Evolutionary conservation across 495 filamentous ascomycete species (phyloP).

Genomic region (Immersiella caudata): DNA sequence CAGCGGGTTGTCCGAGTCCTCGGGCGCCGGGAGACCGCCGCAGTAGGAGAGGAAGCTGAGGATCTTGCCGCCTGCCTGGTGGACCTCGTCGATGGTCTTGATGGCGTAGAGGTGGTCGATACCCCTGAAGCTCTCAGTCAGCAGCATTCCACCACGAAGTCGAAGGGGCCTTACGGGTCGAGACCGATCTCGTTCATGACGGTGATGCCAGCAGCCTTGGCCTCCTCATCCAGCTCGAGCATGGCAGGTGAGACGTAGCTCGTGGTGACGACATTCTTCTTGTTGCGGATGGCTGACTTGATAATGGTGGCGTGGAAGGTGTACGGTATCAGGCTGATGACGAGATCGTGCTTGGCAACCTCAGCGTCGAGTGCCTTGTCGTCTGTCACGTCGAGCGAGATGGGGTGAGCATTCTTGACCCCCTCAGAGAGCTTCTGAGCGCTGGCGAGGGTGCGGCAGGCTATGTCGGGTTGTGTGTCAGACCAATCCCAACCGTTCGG

Average conservation of each 20-base stretch:
- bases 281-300: slow-evolving; percentile 88
- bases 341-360: slow-evolving; percentile 75
- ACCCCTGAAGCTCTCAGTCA: slow-evolving; percentile 14
- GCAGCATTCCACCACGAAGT: neutral
- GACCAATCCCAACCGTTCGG: neutral
- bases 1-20: slow-evolving; percentile 84
- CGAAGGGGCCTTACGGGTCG: slow-evolving; percentile 24
- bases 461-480: slow-evolving; percentile 43
- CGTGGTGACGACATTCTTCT: slow-evolving; percentile 97
- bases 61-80: slow-evolving; percentile 85
- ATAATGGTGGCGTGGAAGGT: slow-evolving; percentile 89
- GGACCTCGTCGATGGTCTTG: slow-evolving; percentile 83
- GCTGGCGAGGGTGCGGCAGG: slow-evolving; percentile 80
- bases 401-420: slow-evolving; percentile 69
- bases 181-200: slow-evolving; percentile 98
- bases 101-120: slow-evolving; percentile 87
- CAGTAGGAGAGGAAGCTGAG: slow-evolving; percentile 83
- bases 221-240: slow-evolving; percentile 78
- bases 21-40: slow-evolving; percentile 70
- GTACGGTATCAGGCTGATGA: slow-evolving; percentile 87
- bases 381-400: slow-evolving; percentile 82
- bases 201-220: slow-evolving; percentile 91
- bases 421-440: slow-evolving; percentile 75
- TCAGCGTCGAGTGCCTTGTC: slow-evolving; percentile 73
- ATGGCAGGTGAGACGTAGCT: slow-evolving; percentile 92